Base-by-base conservation (phyloP, 495 filamentous ascomycete species). In the Echria macrotheca region DNA sequence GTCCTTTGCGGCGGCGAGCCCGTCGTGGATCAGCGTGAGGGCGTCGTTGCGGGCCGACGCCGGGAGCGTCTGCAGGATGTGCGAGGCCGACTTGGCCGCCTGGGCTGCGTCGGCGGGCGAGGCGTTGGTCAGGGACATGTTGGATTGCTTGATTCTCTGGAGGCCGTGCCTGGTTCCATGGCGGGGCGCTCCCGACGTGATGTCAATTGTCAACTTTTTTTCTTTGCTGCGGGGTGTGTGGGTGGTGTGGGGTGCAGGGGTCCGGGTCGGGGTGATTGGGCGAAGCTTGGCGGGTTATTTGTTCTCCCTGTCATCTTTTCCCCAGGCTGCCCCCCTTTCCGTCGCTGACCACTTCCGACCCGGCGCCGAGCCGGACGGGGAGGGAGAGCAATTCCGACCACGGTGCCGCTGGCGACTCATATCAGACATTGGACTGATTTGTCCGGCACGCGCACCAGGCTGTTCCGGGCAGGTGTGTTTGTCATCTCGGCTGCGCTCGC, bases 101-200 rank as follows among this genome's bases (percentile, higher is more conserved):
- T 72, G 72, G 23, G 85, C 86, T 15, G 83, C 79, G 52, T 84
- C 82, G 3, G 70, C 59, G 28, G 86, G 82, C 17, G 77, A 76
- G 12, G 80, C 84, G 46, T 81, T 82, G n/a, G 86, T 89, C 43
- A 91, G 68, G 50, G 86, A 88, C 86, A 91, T 91, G 29, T 37
- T 49, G 23, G 14, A 21, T 10, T n/a, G 31, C 10, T 5, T 17
- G 12, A 12, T 36, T 17, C 19, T 41, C 19, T 23, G 36, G 36
- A 41, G 19, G 15, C 22, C 35, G 35, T 37, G 15, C 5, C 8
- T 37, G 15, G 5, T 6, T 37, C 35, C 6, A 37, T 37, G 26
- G 33, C 39, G 43, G 33, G 35, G 35, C 21, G 23, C n/a, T n/a
- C n/a, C n/a, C n/a, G n/a, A n/a, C 28, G 21, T 47, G 4, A 21